Evolutionary conservation across 2,329 filamentous ascomycete genomes (phyloP).

Genomic region (Mollisia scopiformis): DNA sequence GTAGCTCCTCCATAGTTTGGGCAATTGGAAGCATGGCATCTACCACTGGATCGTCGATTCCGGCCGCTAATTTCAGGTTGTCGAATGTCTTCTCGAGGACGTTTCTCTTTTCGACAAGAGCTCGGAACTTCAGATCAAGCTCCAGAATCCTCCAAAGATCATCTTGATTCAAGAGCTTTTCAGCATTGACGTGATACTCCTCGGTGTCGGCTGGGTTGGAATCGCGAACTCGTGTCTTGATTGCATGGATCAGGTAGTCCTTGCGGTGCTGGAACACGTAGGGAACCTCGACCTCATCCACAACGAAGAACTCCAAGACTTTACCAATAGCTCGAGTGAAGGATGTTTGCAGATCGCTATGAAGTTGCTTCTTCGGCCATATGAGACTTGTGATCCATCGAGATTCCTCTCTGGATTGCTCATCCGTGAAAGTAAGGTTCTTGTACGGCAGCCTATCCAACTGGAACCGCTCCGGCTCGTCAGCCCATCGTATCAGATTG

Average conservation of each 20-base stretch:
- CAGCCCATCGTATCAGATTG: slow-evolving; percentile 83
- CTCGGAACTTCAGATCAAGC: slow-evolving; percentile 92
- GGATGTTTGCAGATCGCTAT: slow-evolving; percentile 72
- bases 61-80: slow-evolving; percentile 64
- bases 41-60: slow-evolving; percentile 73
- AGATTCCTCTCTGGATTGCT: slow-evolving; percentile 88
- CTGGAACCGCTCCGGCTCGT: slow-evolving; percentile 94
- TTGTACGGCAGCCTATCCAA: slow-evolving; percentile 88
- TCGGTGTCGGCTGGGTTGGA: slow-evolving; percentile 71
- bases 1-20: slow-evolving; percentile 89
- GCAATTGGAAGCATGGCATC: slow-evolving; percentile 82
- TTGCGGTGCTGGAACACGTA: slow-evolving; percentile 99
- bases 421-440: slow-evolving; percentile 75
- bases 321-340: slow-evolving; percentile 90
- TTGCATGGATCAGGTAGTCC: slow-evolving; percentile 92
- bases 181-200: slow-evolving; percentile 75
- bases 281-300: slow-evolving; percentile 92
- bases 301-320: slow-evolving; percentile 92
- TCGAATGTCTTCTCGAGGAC: slow-evolving; percentile 79
- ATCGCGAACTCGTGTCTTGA: slow-evolving; percentile 64
- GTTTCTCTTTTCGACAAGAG: slow-evolving; percentile 89
- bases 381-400: slow-evolving; percentile 90
- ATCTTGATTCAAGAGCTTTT: slow-evolving; percentile 88
- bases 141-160: slow-evolving; percentile 96
- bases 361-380: slow-evolving; percentile 77